Conservation (phyloP, 176 grass and related monocot genomes). For the sorghum (Sorghum bicolor) region Sorghum_bicolor_NCBIv3 NC_012878.2:14568501-14569000, state of each 20-base stretch:
- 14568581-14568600: too few species aligned
- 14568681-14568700: slow-evolving; percentile 3
- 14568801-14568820: neutral
- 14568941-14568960: slow-evolving; percentile 7
- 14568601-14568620: too few species aligned
- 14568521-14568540: too few species aligned
- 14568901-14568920: neutral
- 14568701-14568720: neutral
- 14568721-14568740: too few species aligned
- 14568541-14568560: too few species aligned
- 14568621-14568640: too few species aligned
- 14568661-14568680: neutral
- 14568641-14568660: too few species aligned
- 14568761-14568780: neutral
- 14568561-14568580: too few species aligned
- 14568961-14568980: neutral
- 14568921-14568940: neutral
- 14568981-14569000: neutral
- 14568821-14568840: neutral
- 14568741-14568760: too few species aligned
- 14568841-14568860: neutral
- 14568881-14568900: neutral
- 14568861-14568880: slow-evolving; percentile 19
- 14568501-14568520: too few species aligned
- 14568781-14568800: neutral